Evolutionary conservation across 768 basidiomycete species (phyloP).

Genomic region (Pleurotus djamor): DNA sequence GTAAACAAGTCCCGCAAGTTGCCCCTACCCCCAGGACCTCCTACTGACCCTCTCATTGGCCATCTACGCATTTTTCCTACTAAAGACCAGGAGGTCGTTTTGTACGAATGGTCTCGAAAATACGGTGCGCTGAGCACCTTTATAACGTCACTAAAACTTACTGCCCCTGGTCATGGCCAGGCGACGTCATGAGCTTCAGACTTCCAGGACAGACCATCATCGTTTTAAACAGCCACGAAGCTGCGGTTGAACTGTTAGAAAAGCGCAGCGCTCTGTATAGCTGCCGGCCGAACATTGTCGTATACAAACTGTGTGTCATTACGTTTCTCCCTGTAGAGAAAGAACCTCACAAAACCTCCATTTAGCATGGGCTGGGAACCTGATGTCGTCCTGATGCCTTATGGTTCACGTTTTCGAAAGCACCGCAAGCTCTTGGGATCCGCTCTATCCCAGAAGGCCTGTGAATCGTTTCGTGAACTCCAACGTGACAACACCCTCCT

Average conservation of each 20-base stretch:
- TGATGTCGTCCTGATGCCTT: slow-evolving; percentile 11
- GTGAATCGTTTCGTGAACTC: slow-evolving; percentile 3
- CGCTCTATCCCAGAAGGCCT: slow-evolving; percentile 5
- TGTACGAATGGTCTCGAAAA: slow-evolving; percentile 23
- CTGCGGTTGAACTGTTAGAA: slow-evolving; percentile 24
- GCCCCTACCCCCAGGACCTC: slow-evolving; percentile 21
- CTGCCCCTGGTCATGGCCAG: slow-evolving; percentile 6
- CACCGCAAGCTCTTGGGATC: slow-evolving; percentile 15
- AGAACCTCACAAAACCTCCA: background rate
- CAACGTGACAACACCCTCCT: slow-evolving; percentile 13
- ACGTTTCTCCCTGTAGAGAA: background rate
- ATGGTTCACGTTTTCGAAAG: slow-evolving; percentile 13
- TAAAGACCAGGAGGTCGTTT: slow-evolving; percentile 16
- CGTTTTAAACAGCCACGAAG: slow-evolving; percentile 18
- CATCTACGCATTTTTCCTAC: slow-evolving; percentile 21
- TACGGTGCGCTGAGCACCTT: slow-evolving; percentile 18
- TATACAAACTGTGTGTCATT: slow-evolving; percentile 16
- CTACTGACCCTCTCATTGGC: slow-evolving; percentile 22
- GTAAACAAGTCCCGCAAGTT: background rate
- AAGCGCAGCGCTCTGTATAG: slow-evolving; percentile 24
- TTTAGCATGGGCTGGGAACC: slow-evolving; percentile 15
- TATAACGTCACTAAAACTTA: background rate
- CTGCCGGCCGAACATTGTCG: slow-evolving; percentile 13
- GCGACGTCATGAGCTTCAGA: slow-evolving; percentile 18
- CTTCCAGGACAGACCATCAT: slow-evolving; percentile 24